phyloP scores from a whole-genome alignment of 2,329 filamentous ascomycete genomes.

The Xylaria sp. region DNA sequence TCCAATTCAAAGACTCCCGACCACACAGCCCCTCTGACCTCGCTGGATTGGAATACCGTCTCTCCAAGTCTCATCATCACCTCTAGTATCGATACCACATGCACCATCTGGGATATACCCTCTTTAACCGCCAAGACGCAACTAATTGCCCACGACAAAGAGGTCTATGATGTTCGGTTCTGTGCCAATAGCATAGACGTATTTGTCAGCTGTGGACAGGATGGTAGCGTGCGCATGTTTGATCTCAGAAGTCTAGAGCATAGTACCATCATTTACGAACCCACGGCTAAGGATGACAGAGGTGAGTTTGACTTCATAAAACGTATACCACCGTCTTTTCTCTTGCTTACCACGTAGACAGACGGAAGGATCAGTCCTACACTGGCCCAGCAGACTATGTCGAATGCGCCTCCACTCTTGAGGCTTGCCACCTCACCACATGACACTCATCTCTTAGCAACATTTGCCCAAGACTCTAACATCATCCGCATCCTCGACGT shows the following conservation, averaged over 20 bases:
- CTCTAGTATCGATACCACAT: constrained; percentile 98
- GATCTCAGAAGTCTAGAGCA: constrained; percentile 95
- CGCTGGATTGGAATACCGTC: constrained; percentile 97
- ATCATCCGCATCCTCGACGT: constrained; percentile 95
- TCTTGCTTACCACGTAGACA: constrained; percentile 52
- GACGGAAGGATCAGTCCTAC: constrained; percentile 76
- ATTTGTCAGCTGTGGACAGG: constrained; percentile 96
- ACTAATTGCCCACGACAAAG: constrained; percentile 97
- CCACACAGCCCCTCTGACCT: constrained; percentile 95
- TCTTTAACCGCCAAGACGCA: constrained; percentile 98
- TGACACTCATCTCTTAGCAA: constrained; percentile 94
- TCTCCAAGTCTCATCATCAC: constrained; percentile 98
- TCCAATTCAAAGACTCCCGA: constrained; percentile 99
- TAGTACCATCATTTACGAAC: constrained; percentile 99
- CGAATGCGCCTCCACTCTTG: constrained; percentile 79
- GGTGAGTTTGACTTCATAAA: constrained; percentile 58
- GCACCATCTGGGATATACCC: constrained; percentile 99
- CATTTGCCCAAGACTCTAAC: constrained; percentile 92
- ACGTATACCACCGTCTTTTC: background rate
- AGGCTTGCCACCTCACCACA: constrained; percentile 91
- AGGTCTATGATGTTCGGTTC: constrained; percentile 98
- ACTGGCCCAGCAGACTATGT: constrained; percentile 79
- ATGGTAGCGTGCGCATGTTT: constrained; percentile 98
- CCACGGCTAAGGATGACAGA: constrained; percentile 83
- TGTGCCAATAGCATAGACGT: constrained; percentile 99